phyloP scores from a whole-genome alignment of 2,329 filamentous ascomycete genomes.

The Myriangium duriaei region DNA sequence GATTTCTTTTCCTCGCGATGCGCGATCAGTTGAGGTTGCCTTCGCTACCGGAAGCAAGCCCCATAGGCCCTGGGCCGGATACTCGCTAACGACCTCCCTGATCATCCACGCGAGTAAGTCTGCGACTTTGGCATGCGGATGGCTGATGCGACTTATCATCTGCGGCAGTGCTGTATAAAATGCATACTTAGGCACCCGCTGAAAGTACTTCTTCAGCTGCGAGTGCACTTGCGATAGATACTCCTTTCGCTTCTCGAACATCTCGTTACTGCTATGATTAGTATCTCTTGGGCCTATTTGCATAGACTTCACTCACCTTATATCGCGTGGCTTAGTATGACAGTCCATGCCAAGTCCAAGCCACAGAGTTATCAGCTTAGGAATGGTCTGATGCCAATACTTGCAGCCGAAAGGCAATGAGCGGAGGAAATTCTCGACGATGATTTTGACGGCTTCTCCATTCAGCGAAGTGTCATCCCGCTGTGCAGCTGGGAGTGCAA shows the following conservation, averaged over 20 bases:
- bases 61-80: constrained; percentile 89
- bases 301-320: constrained; percentile 19
- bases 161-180: constrained; percentile 81
- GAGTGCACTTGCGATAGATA: constrained; percentile 58
- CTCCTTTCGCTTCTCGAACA: constrained; percentile 42
- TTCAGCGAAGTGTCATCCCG: constrained; percentile 48
- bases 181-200: constrained; percentile 58
- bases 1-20: constrained; percentile 35
- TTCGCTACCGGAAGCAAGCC: constrained; percentile 78
- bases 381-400: constrained; percentile 89
- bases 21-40: constrained; percentile 60
- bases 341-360: constrained; percentile 70
- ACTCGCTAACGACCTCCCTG: constrained; percentile 68
- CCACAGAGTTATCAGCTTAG: constrained; percentile 86
- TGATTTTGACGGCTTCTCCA: constrained; percentile 74
- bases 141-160: constrained; percentile 89
- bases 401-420: constrained; percentile 83
- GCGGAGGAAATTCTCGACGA: constrained; percentile 86
- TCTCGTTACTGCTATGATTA: constrained; percentile 33
- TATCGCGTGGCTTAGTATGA: constrained; percentile 26
- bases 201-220: constrained; percentile 68
- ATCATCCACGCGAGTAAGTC: constrained; percentile 68
- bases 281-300: background rate
- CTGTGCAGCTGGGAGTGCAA: constrained; percentile 59
- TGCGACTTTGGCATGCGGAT: constrained; percentile 68